These are phyloP conservation scores for Naganishia onofrii DNA, from an alignment of 768 basidiomycete species.

Conservation along the genomic window DNA sequence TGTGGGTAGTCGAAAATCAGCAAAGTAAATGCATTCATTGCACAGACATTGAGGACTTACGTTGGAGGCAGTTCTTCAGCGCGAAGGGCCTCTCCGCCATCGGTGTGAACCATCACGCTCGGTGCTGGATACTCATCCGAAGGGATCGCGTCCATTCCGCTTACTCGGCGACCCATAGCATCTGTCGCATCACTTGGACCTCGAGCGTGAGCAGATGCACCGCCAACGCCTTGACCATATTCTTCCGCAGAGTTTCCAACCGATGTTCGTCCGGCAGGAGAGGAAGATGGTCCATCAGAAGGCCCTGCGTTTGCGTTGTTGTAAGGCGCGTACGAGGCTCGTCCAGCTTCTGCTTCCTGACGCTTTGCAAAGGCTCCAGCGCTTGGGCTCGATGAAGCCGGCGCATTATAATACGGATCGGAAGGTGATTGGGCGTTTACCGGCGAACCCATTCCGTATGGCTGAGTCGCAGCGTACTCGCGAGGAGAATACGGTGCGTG, in stretches of 20 bases:
- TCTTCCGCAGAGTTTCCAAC: neutral
- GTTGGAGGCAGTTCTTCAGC: constrained; percentile 11
- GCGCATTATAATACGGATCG: no score
- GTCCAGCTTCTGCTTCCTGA: constrained; percentile 8
- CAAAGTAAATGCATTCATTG: neutral
- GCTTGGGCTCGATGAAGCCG: neutral
- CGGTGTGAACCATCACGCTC: constrained; percentile 4
- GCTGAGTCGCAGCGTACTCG: constrained; percentile 5
- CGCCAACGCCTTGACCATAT: neutral
- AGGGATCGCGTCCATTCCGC: neutral
- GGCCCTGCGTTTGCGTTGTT: neutral
- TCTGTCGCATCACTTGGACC: neutral
- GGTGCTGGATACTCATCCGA: neutral
- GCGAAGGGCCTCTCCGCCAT: neutral
- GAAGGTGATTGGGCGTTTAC: neutral
- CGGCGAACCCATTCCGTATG: neutral
- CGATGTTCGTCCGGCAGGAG: constrained; percentile 2
- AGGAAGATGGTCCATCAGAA: neutral
- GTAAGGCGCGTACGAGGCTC: neutral
- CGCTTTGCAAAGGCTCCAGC: constrained; percentile 5
- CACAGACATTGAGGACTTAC: neutral
- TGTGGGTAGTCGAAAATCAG: neutral
- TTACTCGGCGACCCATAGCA: neutral
- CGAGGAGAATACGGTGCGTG: neutral
- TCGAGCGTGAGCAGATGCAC: neutral